These are phyloP conservation scores for Lolium multiflorum DNA, from an alignment of 176 grass and related monocot genomes.

Conservation along the genomic window DNA sequence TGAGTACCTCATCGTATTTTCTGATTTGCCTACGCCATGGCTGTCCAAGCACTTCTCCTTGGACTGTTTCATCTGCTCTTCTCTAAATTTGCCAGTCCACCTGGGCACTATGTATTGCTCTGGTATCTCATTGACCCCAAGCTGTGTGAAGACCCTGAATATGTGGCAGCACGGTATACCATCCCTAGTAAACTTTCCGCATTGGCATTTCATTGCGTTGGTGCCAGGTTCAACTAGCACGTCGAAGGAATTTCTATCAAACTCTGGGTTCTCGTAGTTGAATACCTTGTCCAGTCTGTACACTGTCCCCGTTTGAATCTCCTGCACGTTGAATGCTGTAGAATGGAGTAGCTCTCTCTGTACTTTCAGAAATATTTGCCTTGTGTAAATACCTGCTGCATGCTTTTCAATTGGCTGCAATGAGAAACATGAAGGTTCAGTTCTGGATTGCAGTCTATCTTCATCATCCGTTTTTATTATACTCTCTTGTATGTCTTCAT, in stretches of 20 bases:
- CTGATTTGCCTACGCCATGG: background rate
- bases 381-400: conserved; percentile 33
- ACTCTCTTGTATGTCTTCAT: conserved; percentile 31
- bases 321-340: conserved; percentile 25
- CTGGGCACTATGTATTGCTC: conserved; percentile 39
- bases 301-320: background rate
- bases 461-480: conserved; percentile 29
- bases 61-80: conserved; percentile 5
- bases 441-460: conserved; percentile 25
- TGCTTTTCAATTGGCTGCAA: conserved; percentile 30
- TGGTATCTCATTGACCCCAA: conserved; percentile 39
- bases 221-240: conserved; percentile 19
- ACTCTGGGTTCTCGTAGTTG: conserved; percentile 14
- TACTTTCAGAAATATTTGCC: conserved; percentile 38
- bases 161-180: conserved; percentile 49
- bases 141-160: conserved; percentile 45
- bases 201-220: conserved; percentile 27
- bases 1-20: conserved; percentile 28
- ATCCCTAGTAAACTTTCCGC: conserved; percentile 40
- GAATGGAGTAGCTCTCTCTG: conserved; percentile 35
- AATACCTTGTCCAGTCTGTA: conserved; percentile 24
- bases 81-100: conserved; percentile 41
- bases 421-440: conserved; percentile 26
- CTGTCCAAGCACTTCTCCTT: conserved; percentile 11
- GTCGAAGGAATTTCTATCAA: conserved; percentile 20